A percentile compares a stretch with the other conserved stretches of the same genome.
phyloP scores from a whole-genome alignment of 2,329 filamentous ascomycete genomes.

The Ascochyta rabiei region DNA sequence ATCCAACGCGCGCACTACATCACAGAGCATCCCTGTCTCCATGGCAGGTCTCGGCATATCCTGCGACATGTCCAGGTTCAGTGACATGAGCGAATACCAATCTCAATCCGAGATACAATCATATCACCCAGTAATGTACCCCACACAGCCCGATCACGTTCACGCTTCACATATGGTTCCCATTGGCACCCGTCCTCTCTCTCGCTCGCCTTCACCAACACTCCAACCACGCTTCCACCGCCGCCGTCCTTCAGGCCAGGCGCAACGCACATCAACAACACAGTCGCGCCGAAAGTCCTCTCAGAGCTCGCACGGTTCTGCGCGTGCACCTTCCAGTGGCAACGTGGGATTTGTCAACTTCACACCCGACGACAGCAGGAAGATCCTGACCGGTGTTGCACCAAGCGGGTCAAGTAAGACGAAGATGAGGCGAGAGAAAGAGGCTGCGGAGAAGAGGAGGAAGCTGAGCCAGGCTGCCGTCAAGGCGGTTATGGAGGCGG shows the following conservation, averaged over 20 bases:
- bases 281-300: slow-evolving; percentile 6
- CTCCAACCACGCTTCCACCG: slow-evolving; percentile 37
- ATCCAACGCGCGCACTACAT: slow-evolving; percentile 26
- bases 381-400: slow-evolving; percentile 87
- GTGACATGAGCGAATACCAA: slow-evolving; percentile 18
- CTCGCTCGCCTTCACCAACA: slow-evolving; percentile 32
- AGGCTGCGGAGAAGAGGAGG: slow-evolving; percentile 77
- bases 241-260: slow-evolving; percentile 24
- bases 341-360: slow-evolving; percentile 83
- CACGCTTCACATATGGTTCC: slow-evolving; percentile 20
- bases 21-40: slow-evolving; percentile 20
- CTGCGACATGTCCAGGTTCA: slow-evolving; percentile 35
- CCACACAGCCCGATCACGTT: not conserved
- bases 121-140: slow-evolving; percentile 8
- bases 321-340: slow-evolving; percentile 54
- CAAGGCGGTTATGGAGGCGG: slow-evolving; percentile 71
- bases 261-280: slow-evolving; percentile 4
- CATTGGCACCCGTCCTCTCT: slow-evolving; percentile 30
- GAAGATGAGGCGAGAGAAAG: slow-evolving; percentile 88
- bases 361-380: slow-evolving; percentile 76
- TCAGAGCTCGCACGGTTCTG: slow-evolving; percentile 24
- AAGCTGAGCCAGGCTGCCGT: slow-evolving; percentile 71
- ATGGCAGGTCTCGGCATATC: slow-evolving; percentile 41
- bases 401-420: slow-evolving; percentile 92
- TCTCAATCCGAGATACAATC: slow-evolving; percentile 16